Evolutionary conservation across 2,329 filamentous ascomycete species (phyloP), one percentile per base, ranked within the genome.

Genomic region (Talaromyces sp.): DNA sequence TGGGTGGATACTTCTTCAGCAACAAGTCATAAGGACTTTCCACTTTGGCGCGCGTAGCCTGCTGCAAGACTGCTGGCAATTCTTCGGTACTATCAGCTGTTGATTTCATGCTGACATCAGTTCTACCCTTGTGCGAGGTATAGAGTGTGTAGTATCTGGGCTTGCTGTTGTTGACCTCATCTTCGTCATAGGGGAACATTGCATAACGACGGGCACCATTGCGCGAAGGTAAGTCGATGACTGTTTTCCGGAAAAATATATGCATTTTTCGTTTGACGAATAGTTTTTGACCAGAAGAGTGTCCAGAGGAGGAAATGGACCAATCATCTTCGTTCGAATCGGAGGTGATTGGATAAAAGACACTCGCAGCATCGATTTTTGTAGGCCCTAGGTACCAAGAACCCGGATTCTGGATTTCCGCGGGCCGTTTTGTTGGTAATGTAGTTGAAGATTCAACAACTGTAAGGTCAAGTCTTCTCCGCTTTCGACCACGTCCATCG

Each of bases 301-400:
- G 60, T 35, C 67, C 65, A 4, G 71, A 68, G 13, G 69, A 64
- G n/a, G 70, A 50, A 11, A 75, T 58, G 22, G 69, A 63, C 66
- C 73, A 70, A n/a, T 73, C 65, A n/a, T 67, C 69, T 13, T 72
- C 66, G 35, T 75, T 72, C 27, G 68, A 68, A 33, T 66, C 57
- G 9, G 69, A 41, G 7, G 76, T 63, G 58, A 74, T 69, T 64
- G 76, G 66, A 64, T 82, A 83, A 69, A 83, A 83, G 5, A 83
- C 64, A 57, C 78, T 72, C 57, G 80, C 74, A 5, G 78, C 70
- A 27, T 72, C 68, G n/a, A 81, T 64, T 35, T 73, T 75, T n/a
- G 71, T 63, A 19, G 72, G 73, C 1, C 79, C 78, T 35, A 82
- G 74, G 68, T 82, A 82, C 72, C 72, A 74, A 7, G 65, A 63